These are phyloP conservation scores for Curvularia sp. DNA, from an alignment of 2,329 filamentous ascomycete genomes.

Conservation along the genomic window DNA sequence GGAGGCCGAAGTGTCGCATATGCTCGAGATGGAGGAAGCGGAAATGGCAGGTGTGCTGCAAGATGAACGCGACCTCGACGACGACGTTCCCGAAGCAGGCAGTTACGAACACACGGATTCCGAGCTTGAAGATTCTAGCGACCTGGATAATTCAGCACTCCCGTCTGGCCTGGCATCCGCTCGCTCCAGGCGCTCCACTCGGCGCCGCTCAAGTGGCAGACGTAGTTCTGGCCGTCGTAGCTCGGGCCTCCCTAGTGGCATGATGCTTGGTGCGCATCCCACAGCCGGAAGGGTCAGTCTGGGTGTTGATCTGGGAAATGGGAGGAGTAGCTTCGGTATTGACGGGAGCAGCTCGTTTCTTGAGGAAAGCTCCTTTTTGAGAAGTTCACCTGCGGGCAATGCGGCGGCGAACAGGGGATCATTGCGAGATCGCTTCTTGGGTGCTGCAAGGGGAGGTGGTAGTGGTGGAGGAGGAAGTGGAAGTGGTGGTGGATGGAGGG, in stretches of 20 bases:
- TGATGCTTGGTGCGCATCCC: slow-evolving; percentile 11
- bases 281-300: slow-evolving; percentile 24
- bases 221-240: slow-evolving; percentile 32
- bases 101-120: slow-evolving; percentile 64
- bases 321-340: slow-evolving; percentile 42
- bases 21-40: slow-evolving; percentile 56
- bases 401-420: slow-evolving; percentile 36
- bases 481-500: slow-evolving; percentile 24
- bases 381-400: slow-evolving; percentile 42
- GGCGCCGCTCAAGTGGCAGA: slow-evolving; percentile 31
- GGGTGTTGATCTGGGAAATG: slow-evolving; percentile 32
- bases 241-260: slow-evolving; percentile 24
- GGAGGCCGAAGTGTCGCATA: slow-evolving; percentile 47
- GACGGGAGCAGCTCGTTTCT: slow-evolving; percentile 48
- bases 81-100: slow-evolving; percentile 61
- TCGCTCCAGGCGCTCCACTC: slow-evolving; percentile 30
- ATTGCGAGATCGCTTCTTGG: slow-evolving; percentile 41
- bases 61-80: slow-evolving; percentile 59
- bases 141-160: slow-evolving; percentile 29
- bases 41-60: slow-evolving; percentile 57
- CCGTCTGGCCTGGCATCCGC: slow-evolving; percentile 30
- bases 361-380: slow-evolving; percentile 48
- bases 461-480: slow-evolving; percentile 21
- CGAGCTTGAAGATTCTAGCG: slow-evolving; percentile 55
- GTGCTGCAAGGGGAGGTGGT: slow-evolving; percentile 28